Conservation (phyloP, 225 moss, liverwort and hornwort genomes). For the Climacium dendroides region DNA sequence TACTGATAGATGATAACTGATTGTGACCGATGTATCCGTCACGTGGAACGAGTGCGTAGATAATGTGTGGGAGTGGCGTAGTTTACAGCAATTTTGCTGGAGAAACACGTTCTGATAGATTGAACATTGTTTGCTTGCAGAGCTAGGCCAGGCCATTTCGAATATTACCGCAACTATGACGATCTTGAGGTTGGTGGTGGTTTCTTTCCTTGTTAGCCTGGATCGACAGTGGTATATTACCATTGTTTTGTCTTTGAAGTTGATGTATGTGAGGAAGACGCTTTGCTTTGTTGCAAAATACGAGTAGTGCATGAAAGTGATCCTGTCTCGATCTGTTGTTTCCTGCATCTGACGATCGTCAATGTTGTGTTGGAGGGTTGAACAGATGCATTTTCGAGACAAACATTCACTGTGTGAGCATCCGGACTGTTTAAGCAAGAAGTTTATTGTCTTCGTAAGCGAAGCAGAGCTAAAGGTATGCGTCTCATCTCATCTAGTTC, state of each 20-base stretch:
- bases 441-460: conserved; percentile 86
- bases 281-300: background rate
- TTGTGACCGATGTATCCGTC: background rate
- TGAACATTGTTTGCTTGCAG: conserved; percentile 30
- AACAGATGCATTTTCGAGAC: conserved; percentile 92
- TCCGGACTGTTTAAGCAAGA: conserved; percentile 84
- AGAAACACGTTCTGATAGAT: background rate
- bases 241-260: background rate
- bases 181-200: conserved; percentile 56
- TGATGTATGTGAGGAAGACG: background rate
- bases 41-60: background rate
- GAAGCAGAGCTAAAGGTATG: conserved; percentile 87
- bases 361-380: conserved; percentile 2
- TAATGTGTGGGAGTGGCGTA: background rate
- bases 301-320: background rate
- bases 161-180: conserved; percentile 95
- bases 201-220: background rate
- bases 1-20: background rate
- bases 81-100: background rate
- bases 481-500: background rate
- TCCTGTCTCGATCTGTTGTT: background rate
- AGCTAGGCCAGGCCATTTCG: conserved; percentile 81
- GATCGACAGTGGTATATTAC: background rate
- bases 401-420: conserved; percentile 92
- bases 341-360: background rate